Conservation (phyloP, 2,329 filamentous ascomycete species). For the Aspergillus pseudoglaucus region DNA sequence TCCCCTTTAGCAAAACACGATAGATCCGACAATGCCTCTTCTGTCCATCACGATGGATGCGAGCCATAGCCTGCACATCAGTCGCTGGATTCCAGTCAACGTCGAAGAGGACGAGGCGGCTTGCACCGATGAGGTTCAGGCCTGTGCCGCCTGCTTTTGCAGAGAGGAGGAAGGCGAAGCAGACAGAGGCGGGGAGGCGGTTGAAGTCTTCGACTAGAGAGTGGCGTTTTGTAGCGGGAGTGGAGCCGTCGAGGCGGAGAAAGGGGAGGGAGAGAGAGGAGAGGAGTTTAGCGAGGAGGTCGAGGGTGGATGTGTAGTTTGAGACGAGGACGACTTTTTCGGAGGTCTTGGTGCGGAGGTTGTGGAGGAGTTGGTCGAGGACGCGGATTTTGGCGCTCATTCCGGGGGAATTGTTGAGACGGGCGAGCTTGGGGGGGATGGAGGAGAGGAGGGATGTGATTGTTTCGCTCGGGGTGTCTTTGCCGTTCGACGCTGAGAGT, state of each 20-base stretch:
- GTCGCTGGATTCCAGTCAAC: slow-evolving; percentile 72
- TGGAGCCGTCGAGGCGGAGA: slow-evolving; percentile 64
- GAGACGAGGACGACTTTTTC: slow-evolving; percentile 72
- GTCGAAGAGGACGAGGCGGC: slow-evolving; percentile 64
- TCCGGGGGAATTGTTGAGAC: slow-evolving; percentile 48
- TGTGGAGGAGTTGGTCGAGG: slow-evolving; percentile 58
- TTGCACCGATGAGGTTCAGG: slow-evolving; percentile 65
- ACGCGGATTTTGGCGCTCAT: slow-evolving; percentile 62
- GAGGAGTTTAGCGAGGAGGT: slow-evolving; percentile 58
- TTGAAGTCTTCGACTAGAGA: slow-evolving; percentile 66
- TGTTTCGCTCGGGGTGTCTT: slow-evolving; percentile 43
- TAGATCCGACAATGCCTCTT: slow-evolving; percentile 64
- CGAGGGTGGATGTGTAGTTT: slow-evolving; percentile 67
- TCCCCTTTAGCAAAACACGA: slow-evolving; percentile 60
- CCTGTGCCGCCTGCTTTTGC: slow-evolving; percentile 66
- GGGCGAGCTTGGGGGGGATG: slow-evolving; percentile 51
- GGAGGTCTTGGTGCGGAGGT: slow-evolving; percentile 53
- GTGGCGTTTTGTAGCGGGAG: slow-evolving; percentile 58
- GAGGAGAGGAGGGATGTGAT: slow-evolving; percentile 45
- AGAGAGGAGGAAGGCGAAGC: slow-evolving; percentile 65
- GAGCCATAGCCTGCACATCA: slow-evolving; percentile 68
- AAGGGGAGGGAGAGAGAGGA: slow-evolving; percentile 54
- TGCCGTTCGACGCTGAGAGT: slow-evolving; percentile 46
- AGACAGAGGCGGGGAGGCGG: slow-evolving; percentile 46
- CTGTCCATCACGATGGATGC: slow-evolving; percentile 67